A percentile compares a stretch with the other conserved stretches of the same genome.
phyloP scores from a whole-genome alignment of 805 yeast species.

The Lipomyces oligophaga region DNA sequence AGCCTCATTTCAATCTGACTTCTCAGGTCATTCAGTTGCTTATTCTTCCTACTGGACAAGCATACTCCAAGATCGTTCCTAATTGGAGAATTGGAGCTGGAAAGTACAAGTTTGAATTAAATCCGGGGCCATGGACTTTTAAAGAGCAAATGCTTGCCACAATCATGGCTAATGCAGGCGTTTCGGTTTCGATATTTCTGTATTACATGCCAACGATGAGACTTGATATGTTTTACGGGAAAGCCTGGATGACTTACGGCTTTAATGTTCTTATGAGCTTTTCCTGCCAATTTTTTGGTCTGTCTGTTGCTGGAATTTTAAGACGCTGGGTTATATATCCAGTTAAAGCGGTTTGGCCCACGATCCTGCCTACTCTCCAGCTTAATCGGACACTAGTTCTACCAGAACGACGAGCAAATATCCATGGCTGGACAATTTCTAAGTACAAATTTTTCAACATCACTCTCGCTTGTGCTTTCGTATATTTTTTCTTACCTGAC shows the following conservation, averaged over 20 bases:
- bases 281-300: constrained; percentile 59
- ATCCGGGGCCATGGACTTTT: constrained; percentile 62
- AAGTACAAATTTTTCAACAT: constrained; percentile 49
- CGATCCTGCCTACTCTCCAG: constrained; percentile 46
- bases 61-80: constrained; percentile 44
- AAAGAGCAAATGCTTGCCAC: constrained; percentile 66
- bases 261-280: constrained; percentile 52
- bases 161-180: constrained; percentile 32
- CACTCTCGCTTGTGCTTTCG: constrained; percentile 43
- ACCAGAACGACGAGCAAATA: constrained; percentile 42
- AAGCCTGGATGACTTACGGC: constrained; percentile 41
- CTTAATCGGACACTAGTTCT: constrained; percentile 36
- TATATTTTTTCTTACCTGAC: constrained; percentile 67
- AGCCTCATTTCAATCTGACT: constrained; percentile 50
- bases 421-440: constrained; percentile 59
- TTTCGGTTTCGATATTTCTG: not conserved
- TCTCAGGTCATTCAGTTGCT: constrained; percentile 55
- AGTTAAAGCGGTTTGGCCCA: constrained; percentile 57
- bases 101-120: constrained; percentile 45
- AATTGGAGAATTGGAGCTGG: constrained; percentile 36
- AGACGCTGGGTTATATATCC: constrained; percentile 57
- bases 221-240: constrained; percentile 35
- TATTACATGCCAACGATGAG: constrained; percentile 7
- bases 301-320: constrained; percentile 62
- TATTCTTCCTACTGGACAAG: constrained; percentile 55